phyloP scores from a whole-genome alignment of 2,329 filamentous ascomycete species.

The Aspergillus clavatus region DNA sequence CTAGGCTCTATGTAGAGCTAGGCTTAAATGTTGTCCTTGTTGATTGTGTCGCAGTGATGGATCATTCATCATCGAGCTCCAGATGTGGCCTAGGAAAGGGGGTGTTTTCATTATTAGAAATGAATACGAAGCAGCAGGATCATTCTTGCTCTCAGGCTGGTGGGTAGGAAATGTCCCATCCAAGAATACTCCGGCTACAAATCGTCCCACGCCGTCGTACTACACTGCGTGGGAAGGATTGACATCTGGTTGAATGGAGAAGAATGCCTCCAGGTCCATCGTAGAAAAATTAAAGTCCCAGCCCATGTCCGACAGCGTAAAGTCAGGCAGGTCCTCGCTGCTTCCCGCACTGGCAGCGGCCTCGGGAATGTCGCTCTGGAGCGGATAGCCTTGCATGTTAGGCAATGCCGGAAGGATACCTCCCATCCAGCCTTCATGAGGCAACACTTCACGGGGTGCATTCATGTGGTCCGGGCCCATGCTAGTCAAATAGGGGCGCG shows the following conservation, averaged over 20 bases:
- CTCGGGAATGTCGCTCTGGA: slow-evolving; percentile 19
- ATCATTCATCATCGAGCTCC: no score
- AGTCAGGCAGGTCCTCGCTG: slow-evolving; percentile 32
- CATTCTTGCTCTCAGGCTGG: no score
- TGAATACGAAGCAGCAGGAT: no score
- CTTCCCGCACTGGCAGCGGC: slow-evolving; percentile 21
- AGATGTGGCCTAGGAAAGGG: no score
- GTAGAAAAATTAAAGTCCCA: slow-evolving; percentile 40
- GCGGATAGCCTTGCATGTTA: slow-evolving; percentile 20
- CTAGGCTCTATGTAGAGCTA: no score
- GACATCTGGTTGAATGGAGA: slow-evolving; percentile 30
- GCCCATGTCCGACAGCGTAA: slow-evolving; percentile 35
- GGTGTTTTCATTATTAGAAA: no score
- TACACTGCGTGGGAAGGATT: slow-evolving; percentile 6
- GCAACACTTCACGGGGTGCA: not conserved
- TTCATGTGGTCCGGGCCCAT: not conserved
- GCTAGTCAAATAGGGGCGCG: not conserved
- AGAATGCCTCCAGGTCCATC: slow-evolving; percentile 37
- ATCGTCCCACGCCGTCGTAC: not conserved
- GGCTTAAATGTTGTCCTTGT: no score
- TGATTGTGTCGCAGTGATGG: no score
- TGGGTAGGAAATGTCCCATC: no score
- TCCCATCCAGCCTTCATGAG: not conserved
- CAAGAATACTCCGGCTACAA: not conserved
- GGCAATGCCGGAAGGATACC: slow-evolving; percentile 10